Evolutionary conservation across 2,329 filamentous ascomycete species (phyloP).

Genomic region (Scedosporium minutisporum): DNA sequence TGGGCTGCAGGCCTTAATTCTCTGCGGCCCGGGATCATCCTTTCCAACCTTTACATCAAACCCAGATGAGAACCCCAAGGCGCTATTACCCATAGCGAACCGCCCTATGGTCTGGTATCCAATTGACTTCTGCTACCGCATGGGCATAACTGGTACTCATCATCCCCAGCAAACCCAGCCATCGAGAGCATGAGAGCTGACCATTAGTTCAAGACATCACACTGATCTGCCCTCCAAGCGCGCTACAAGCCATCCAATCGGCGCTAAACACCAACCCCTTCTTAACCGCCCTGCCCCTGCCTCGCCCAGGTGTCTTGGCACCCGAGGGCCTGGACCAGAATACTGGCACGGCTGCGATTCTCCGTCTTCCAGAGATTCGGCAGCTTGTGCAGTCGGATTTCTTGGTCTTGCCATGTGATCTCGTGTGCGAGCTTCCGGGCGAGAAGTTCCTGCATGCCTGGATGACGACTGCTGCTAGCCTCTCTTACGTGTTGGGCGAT

Average conservation of each 20-base stretch:
- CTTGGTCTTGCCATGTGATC: slow-evolving; percentile 81
- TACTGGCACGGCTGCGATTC: slow-evolving; percentile 80
- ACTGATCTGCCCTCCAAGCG: slow-evolving; percentile 54
- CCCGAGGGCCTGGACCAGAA: slow-evolving; percentile 69
- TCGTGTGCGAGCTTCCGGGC: slow-evolving; percentile 82
- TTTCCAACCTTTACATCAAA: slow-evolving; percentile 76
- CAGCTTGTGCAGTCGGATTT: slow-evolving; percentile 77
- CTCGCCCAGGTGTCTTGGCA: slow-evolving; percentile 65
- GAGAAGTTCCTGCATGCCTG: slow-evolving; percentile 79
- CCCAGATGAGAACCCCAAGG: slow-evolving; percentile 72
- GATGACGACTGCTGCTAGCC: slow-evolving; percentile 73
- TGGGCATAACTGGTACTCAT: slow-evolving; percentile 60
- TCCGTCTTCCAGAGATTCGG: slow-evolving; percentile 75
- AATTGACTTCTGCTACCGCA: slow-evolving; percentile 74
- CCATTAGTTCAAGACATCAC: slow-evolving; percentile 43
- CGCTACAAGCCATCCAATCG: slow-evolving; percentile 54
- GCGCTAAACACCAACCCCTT: slow-evolving; percentile 71
- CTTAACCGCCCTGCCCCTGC: slow-evolving; percentile 62
- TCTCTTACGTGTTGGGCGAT: slow-evolving; percentile 51
- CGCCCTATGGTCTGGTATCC: slow-evolving; percentile 86
- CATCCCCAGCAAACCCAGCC: slow-evolving; percentile 5
- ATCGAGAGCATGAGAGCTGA: background rate
- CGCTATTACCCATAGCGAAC: slow-evolving; percentile 73
- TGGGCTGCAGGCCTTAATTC: slow-evolving; percentile 72
- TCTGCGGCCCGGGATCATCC: slow-evolving; percentile 74